These are phyloP conservation scores for Acanthamoeba quina DNA, from an alignment of 208 protist genomes.

Conservation along the genomic window DNA sequence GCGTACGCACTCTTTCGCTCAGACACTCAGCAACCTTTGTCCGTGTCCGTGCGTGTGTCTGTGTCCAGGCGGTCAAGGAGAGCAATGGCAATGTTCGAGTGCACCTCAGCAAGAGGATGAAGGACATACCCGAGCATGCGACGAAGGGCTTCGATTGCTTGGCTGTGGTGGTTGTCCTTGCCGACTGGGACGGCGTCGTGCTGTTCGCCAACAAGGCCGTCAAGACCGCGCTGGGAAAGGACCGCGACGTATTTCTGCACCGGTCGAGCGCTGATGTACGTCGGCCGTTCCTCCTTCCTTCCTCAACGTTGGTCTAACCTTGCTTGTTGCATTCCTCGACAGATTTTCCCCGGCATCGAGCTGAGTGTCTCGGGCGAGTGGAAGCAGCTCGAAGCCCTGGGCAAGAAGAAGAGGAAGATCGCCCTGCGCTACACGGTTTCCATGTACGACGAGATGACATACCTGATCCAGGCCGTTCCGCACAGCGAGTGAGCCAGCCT, in stretches of 20 bases:
- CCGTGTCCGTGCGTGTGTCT: neutral
- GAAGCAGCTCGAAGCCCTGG: neutral
- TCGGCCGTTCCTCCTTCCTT: no score
- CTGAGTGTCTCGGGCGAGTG: neutral
- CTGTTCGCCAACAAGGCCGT: constrained; percentile 4
- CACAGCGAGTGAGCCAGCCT: neutral
- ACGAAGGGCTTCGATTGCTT: neutral
- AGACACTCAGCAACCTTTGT: neutral
- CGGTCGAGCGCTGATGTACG: neutral
- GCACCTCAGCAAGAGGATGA: constrained; percentile 12
- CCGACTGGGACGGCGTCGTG: constrained; percentile 13
- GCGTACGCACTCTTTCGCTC: no score
- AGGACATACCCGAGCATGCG: neutral
- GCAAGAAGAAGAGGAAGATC: constrained; percentile 9
- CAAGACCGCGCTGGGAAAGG: neutral
- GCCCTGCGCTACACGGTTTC: neutral
- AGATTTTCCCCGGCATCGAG: constrained; percentile 11
- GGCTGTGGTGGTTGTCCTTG: neutral
- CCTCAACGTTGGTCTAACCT: no score
- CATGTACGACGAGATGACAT: neutral
- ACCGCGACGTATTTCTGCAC: neutral
- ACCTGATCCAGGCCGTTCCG: constrained; percentile 15
- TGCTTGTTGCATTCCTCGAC: neutral
- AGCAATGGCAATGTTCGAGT: neutral
- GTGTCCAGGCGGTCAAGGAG: neutral